These are phyloP conservation scores for Oryza rufipogon DNA, from an alignment of 176 grass and related monocot species.

Conservation along the genomic window DNA sequence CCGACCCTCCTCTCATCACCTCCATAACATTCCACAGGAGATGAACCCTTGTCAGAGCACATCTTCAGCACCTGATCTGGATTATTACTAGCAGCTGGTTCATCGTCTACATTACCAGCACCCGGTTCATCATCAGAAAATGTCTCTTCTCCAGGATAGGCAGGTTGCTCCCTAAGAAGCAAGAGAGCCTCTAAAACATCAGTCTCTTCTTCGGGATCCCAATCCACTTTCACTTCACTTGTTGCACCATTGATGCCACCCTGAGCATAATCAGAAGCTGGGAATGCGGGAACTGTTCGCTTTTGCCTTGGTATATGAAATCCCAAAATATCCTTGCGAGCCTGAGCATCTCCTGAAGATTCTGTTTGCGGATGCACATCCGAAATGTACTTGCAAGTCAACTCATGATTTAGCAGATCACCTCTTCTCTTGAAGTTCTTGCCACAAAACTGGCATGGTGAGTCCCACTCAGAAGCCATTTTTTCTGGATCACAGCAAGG, in stretches of 20 bases:
- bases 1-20: neutral
- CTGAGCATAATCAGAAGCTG: neutral
- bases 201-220: neutral
- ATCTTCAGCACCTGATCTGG: neutral
- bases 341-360: neutral
- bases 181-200: neutral
- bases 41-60: neutral
- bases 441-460: neutral
- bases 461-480: neutral
- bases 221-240: neutral
- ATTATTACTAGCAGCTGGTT: slow-evolving; percentile 18
- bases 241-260: neutral
- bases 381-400: neutral
- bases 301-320: neutral
- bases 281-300: neutral
- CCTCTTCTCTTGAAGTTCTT: neutral
- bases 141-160: neutral
- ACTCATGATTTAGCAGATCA: neutral
- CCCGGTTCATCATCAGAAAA: neutral
- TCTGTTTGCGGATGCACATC: no score
- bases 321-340: neutral
- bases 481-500: slow-evolving; percentile 1
- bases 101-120: neutral
- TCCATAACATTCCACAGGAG: neutral
- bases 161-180: neutral